A percentile compares a stretch with the other conserved stretches of the same genome.
These are phyloP conservation scores for Xylona heveae DNA, from an alignment of 495 filamentous ascomycete genomes.

Conservation along the genomic window DNA sequence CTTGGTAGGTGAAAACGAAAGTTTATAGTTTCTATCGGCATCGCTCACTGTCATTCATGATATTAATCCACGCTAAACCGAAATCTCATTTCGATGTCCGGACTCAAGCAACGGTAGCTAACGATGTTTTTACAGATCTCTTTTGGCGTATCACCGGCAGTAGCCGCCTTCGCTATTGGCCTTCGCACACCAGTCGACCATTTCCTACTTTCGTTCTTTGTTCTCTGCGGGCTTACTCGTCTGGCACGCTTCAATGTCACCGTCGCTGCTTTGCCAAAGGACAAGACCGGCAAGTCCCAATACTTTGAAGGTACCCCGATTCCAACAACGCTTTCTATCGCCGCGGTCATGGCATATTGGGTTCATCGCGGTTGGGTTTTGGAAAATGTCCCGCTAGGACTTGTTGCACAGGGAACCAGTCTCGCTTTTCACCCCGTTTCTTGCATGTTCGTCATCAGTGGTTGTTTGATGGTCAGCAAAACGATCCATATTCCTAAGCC, in stretches of 20 bases:
- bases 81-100: too few species aligned
- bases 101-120: too few species aligned
- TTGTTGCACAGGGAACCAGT: conserved; percentile 36
- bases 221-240: conserved; percentile 84
- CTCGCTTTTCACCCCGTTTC: conserved; percentile 81
- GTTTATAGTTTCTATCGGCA: too few species aligned
- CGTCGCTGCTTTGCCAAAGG: conserved; percentile 68
- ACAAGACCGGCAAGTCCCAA: conserved; percentile 67
- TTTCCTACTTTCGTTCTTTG: conserved; percentile 67
- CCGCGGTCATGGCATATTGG: conserved; percentile 77
- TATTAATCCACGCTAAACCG: too few species aligned
- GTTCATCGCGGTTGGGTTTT: conserved; percentile 58
- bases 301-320: conserved; percentile 98
- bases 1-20: conserved; percentile 39
- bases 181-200: conserved; percentile 75
- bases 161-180: conserved; percentile 72
- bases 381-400: conserved; percentile 51
- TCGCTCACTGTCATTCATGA: too few species aligned
- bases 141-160: conserved; percentile 80
- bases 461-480: conserved; percentile 86
- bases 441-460: conserved; percentile 59
- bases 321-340: conserved; percentile 66
- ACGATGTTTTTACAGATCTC: conserved; percentile 51
- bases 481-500: conserved; percentile 93
- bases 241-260: conserved; percentile 97